A percentile compares a stretch with the other conserved stretches of the same genome.
Conservation (phyloP, 768 basidiomycete genomes). For the Mycena floridula region DNA sequence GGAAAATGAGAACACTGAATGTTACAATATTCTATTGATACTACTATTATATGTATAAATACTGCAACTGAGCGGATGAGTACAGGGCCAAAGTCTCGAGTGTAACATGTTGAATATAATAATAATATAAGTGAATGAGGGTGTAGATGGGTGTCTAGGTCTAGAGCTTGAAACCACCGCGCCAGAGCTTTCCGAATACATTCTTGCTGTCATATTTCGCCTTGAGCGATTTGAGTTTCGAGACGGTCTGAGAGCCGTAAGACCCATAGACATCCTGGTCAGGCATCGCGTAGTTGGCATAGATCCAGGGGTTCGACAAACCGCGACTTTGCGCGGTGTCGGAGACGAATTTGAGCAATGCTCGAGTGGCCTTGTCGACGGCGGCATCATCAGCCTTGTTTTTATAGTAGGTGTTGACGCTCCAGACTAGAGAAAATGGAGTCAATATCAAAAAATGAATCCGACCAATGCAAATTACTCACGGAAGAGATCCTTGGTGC, state of each 20-base stretch:
- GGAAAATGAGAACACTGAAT: no score
- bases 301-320: neutral
- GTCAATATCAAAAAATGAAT: no score
- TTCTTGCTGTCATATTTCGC: constrained; percentile 1
- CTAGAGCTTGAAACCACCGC: constrained; percentile 6
- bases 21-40: no score
- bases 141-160: no score
- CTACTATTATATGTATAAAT: no score
- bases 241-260: neutral
- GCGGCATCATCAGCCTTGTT: neutral
- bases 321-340: neutral
- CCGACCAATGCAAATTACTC: neutral
- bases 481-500: neutral
- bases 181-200: constrained; percentile 2
- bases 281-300: constrained; percentile 1
- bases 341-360: neutral
- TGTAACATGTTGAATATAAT: no score
- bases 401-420: neutral
- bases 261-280: constrained; percentile 1
- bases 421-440: neutral
- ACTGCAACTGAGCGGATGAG: no score
- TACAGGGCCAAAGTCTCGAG: no score
- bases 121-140: no score
- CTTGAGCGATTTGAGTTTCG: neutral
- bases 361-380: neutral